Evolutionary conservation across 768 basidiomycete species (phyloP).

Genomic region (Hericium alpestre): DNA sequence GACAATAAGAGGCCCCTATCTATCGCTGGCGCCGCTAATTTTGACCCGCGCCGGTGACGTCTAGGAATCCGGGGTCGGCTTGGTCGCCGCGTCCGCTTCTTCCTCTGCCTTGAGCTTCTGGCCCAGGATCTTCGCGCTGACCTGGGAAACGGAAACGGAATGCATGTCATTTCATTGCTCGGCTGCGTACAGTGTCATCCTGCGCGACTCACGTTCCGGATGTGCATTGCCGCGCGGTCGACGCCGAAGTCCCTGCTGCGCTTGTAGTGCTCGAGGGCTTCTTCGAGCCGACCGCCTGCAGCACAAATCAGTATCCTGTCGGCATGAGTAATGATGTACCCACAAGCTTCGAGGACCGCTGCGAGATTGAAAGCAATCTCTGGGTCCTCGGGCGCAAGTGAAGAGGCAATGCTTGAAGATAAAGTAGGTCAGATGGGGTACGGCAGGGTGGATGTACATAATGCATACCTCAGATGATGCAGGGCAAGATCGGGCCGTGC

Average conservation of each 20-base stretch:
- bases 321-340: constrained; percentile 16
- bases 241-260: constrained; percentile 68
- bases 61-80: neutral
- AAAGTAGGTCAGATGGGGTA: constrained; percentile 18
- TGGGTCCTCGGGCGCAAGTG: constrained; percentile 80
- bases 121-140: constrained; percentile 71
- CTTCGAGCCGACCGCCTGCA: constrained; percentile 67
- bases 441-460: constrained; percentile 22
- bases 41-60: neutral
- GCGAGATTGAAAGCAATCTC: constrained; percentile 89
- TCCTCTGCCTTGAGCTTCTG: constrained; percentile 40
- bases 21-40: neutral
- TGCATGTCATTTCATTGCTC: constrained; percentile 11
- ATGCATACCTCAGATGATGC: constrained; percentile 65
- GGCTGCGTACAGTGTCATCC: constrained; percentile 1
- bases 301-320: neutral
- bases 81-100: neutral
- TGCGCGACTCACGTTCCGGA: constrained; percentile 55
- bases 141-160: constrained; percentile 29
- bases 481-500: constrained; percentile 79
- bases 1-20: constrained; percentile 12
- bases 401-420: constrained; percentile 59
- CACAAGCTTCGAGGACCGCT: constrained; percentile 83
- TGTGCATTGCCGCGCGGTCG: constrained; percentile 72
- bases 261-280: constrained; percentile 74